Evolutionary conservation across 2,329 filamentous ascomycete genomes (phyloP), one percentile per base, ranked within the genome.

Genomic region (Rutstroemia sp.): DNA sequence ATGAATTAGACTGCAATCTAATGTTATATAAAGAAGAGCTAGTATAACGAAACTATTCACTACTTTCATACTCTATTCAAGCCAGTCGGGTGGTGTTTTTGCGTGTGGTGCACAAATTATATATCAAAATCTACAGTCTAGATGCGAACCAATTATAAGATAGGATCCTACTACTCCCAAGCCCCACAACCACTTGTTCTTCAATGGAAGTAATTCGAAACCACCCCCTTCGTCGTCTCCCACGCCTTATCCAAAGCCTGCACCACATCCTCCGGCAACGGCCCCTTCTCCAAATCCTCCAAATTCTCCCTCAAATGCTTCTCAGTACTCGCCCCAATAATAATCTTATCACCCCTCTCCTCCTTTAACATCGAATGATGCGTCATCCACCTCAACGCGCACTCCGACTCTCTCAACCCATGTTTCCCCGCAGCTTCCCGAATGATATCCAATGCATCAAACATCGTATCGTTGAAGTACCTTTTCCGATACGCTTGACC

Each of bases 321-420:
- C 48, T 78, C 70, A 61, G 74, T 81, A 54, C 79, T 83, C 45
- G 81, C 75, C 34, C 82, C 82, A 51, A 85, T 77, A 49, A 85
- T 73, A 61, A 85, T 74, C 36, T 78, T 81, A 67, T 84, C 82
- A 63, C 77, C 79, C 40, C 74, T 70, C 61, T 72, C 76, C 61
- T 79, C 67, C 58, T 74, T 76, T 34, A 85, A 73, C 57, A 74
- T 71, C 5, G 83, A 87, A 71, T 92, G 88, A 68, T 92, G 86
- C 42, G 81, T 78, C 54, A 78, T 70, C 87, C 88, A 92, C 49
- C 88, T 78, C 66, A 92, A 74, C 0, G 87, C 88, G n/a, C 80
- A 83, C 73, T 94, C 89, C 45, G 90, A 78, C 68, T 89, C 72
- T 2, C 81, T 84, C 61, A 92, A 68, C 1, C 78, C 80, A 66